Evolutionary conservation across 2,329 filamentous ascomycete species (phyloP).

Genomic region (Didymella segeticola): DNA sequence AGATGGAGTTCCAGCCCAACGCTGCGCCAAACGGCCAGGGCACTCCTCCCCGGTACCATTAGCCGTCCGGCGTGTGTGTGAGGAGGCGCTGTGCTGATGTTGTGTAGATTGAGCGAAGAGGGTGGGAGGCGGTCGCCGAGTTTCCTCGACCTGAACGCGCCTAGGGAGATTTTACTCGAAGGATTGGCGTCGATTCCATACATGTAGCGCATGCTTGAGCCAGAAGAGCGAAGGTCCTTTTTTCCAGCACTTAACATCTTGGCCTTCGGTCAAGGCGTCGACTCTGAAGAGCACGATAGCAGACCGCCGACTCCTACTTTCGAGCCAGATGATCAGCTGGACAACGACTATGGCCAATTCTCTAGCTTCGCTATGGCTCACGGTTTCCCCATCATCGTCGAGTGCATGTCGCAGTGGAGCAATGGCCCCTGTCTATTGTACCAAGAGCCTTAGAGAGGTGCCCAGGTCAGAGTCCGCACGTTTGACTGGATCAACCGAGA

Average conservation of each 20-base stretch:
- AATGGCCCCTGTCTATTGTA: not conserved
- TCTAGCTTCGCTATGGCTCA: not conserved
- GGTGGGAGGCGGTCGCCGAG: not conserved
- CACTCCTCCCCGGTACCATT: slow-evolving; percentile 48
- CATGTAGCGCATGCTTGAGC: not conserved
- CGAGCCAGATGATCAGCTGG: not conserved
- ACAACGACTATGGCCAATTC: too few species aligned
- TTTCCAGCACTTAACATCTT: not conserved
- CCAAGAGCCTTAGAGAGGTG: slow-evolving; percentile 3
- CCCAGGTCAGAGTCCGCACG: slow-evolving; percentile 1
- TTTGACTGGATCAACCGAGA: slow-evolving; percentile 1
- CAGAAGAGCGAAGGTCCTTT: not conserved
- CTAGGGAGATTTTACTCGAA: not conserved
- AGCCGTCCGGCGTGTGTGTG: slow-evolving; percentile 18
- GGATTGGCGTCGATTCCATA: not conserved
- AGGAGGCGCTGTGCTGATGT: slow-evolving; percentile 21
- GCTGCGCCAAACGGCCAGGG: slow-evolving; percentile 37
- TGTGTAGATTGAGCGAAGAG: slow-evolving; percentile 5
- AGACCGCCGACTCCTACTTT: not conserved
- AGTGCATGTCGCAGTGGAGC: slow-evolving; percentile 4
- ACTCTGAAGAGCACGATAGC: not conserved
- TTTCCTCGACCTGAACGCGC: not conserved
- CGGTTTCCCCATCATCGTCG: slow-evolving; percentile 1
- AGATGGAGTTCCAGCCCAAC: slow-evolving; percentile 45
- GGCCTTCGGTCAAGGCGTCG: not conserved